A percentile compares a stretch with the other conserved stretches of the same genome.
Conservation (phyloP, 495 filamentous ascomycete species). For the Penicillium riverlandense region DNA sequence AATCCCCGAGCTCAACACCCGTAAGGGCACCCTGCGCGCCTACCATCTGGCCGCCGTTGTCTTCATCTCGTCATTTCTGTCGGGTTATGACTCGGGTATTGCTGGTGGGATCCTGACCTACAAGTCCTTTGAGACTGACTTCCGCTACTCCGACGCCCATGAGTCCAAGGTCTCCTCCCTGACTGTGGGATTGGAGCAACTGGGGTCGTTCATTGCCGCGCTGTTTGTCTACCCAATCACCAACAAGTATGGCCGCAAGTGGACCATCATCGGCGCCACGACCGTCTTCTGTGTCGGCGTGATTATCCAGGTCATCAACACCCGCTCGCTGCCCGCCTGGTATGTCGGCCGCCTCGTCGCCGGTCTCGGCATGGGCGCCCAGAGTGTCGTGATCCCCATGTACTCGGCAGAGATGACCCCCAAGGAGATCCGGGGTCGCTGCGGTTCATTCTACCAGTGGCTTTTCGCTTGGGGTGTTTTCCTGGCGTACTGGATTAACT, state of each 20-base stretch:
- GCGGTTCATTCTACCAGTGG: constrained; percentile 46
- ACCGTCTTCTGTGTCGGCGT: constrained; percentile 39
- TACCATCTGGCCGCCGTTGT: constrained; percentile 19
- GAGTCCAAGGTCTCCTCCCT: constrained; percentile 31
- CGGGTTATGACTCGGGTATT: constrained; percentile 32
- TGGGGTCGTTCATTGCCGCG: constrained; percentile 38
- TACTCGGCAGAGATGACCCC: constrained; percentile 51
- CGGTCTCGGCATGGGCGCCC: constrained; percentile 50
- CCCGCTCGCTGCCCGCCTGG: constrained; percentile 33
- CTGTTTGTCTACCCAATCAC: constrained; percentile 41
- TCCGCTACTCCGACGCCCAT: constrained; percentile 16
- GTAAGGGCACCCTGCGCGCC: constrained; percentile 14
- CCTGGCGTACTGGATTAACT: constrained; percentile 47
- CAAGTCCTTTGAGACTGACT: constrained; percentile 26
- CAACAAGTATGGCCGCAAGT: constrained; percentile 36
- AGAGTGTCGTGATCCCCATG: constrained; percentile 50
- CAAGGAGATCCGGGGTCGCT: constrained; percentile 45
- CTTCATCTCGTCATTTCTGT: constrained; percentile 25
- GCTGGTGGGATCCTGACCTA: constrained; percentile 30
- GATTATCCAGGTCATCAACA: constrained; percentile 38
- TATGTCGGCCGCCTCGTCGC: constrained; percentile 44
- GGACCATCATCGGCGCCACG: constrained; percentile 34
- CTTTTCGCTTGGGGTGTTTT: constrained; percentile 47
- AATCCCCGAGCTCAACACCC: constrained; percentile 17
- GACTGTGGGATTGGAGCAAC: constrained; percentile 38